A percentile compares a stretch with the other conserved stretches of the same genome.
These are phyloP conservation scores for Fusarium newnesense DNA, from an alignment of 2,329 filamentous ascomycete genomes.

Conservation along the genomic window DNA sequence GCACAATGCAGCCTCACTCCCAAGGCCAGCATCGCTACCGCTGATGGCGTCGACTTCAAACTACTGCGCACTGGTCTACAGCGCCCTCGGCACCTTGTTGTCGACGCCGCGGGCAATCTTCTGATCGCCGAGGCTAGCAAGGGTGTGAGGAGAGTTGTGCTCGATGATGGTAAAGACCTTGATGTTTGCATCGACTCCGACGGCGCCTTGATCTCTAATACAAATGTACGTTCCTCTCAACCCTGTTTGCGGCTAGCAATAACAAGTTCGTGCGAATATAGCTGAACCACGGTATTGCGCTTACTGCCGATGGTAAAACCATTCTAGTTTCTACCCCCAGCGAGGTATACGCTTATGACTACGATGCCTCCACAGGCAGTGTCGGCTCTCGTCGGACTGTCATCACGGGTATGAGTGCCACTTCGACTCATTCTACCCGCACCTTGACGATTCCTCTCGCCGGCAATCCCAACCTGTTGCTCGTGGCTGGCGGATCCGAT, in stretches of 20 bases:
- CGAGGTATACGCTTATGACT: slow-evolving; percentile 16
- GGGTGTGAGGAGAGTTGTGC: slow-evolving; percentile 8
- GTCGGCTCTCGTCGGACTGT: not conserved
- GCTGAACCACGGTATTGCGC: slow-evolving; percentile 11
- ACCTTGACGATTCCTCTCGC: slow-evolving; percentile 4
- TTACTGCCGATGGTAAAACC: slow-evolving; percentile 7
- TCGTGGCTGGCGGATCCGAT: slow-evolving; percentile 11
- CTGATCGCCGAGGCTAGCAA: not conserved
- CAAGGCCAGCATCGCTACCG: not conserved
- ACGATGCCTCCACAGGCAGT: slow-evolving; percentile 1
- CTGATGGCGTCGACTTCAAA: slow-evolving; percentile 2
- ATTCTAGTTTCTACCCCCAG: slow-evolving; percentile 14
- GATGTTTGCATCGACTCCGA: slow-evolving; percentile 17
- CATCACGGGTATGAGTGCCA: slow-evolving; percentile 3
- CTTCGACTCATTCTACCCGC: slow-evolving; percentile 13
- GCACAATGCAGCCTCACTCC: slow-evolving; percentile 1
- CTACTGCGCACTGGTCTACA: not conserved
- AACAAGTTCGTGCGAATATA: not conserved
- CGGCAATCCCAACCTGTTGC: slow-evolving; percentile 1
- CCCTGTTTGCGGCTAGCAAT: accelerated
- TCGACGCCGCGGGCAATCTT: slow-evolving; percentile 8
- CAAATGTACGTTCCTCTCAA: not conserved
- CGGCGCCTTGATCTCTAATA: not conserved
- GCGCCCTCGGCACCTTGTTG: slow-evolving; percentile 4
- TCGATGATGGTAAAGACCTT: slow-evolving; percentile 3